Conservation (phyloP, 495 filamentous ascomycete species). For the Bryoglossum gracile region DNA sequence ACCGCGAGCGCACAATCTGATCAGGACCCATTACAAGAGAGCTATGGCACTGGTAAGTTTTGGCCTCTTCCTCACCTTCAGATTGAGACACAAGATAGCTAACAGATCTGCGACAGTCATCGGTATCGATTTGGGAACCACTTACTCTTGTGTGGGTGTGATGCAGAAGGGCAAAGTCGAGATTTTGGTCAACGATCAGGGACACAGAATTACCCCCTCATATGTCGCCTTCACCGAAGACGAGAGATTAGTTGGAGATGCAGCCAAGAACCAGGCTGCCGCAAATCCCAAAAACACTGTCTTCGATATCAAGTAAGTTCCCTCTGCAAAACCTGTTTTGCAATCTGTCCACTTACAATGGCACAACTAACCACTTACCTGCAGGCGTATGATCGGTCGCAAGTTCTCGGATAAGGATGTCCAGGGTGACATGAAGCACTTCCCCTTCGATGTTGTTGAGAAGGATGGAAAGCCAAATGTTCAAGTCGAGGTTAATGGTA, state of each 20-base stretch:
- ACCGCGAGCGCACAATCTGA: conserved; percentile 61
- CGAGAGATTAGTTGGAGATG: conserved; percentile 94
- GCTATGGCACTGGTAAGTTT: conserved; percentile 62
- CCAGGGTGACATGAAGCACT: conserved; percentile 80
- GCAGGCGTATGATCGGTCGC: conserved; percentile 80
- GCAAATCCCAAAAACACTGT: conserved; percentile 84
- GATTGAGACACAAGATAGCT: conserved; percentile 3
- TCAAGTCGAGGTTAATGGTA: conserved; percentile 67
- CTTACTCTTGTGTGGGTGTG: conserved; percentile 98
- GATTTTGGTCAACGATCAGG: conserved; percentile 94
- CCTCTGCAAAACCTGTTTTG: conserved; percentile 2
- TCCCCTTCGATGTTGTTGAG: conserved; percentile 79
- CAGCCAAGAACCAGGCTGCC: conserved; percentile 98
- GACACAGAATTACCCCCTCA: conserved; percentile 97
- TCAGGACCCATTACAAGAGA: conserved; percentile 53
- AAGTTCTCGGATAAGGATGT: conserved; percentile 83
- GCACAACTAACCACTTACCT: conserved; percentile 17
- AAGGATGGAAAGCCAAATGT: conserved; percentile 78
- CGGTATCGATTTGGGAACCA: conserved; percentile 98
- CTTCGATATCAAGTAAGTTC: conserved; percentile 85
- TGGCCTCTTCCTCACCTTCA: background rate
- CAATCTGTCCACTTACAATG: conserved; percentile 26
- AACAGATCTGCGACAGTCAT: conserved; percentile 50
- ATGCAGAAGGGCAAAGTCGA: conserved; percentile 99
- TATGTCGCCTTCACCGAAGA: conserved; percentile 99